Base-by-base conservation (phyloP, 2,329 filamentous ascomycete species). In the Diaporthe humulicola region DNA sequence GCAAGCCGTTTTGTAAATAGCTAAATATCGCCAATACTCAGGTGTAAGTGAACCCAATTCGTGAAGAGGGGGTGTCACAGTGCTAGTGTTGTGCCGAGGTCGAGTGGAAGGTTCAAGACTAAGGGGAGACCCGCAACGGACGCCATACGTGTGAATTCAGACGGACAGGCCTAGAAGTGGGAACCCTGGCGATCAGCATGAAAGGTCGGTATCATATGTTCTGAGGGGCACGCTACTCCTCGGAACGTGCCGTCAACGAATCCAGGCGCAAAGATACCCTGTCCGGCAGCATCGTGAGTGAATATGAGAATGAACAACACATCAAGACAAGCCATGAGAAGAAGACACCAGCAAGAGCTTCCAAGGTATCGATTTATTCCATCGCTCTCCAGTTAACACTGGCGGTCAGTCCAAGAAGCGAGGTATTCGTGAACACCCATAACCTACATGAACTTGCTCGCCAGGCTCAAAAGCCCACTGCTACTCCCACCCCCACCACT, bases 361-460 rank as follows among this genome's bases (percentile, higher is more conserved):
- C 3, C 9, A 33, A 48, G 14, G 17, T 5, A 64, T 69, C 64
- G n/a, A 54, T 69, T 54, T 33, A 69, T 54, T 3, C 9, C 45
- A 38, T 40, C 7, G 8, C 17, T 9, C 15, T 7, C 14, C 64
- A 15, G 4, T n/a, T n/a, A 22, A 28, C 14, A 19, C 14, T 7
- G 12, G 5, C 7, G 19, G 33, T 10, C 22, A 36, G 45, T 19
- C n/a, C 8, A 28, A 6, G 45, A 19, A 40, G 9, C 14, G 10
- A 38, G 0, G 17, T 15, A 17, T 2, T 25, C 50, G n/a, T n/a
- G n/a, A n/a, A 17, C 2, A 19, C 17, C 22, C 30, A 33, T 17
- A 22, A 33, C 28, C 77, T 78, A 83, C 78, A 89, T 79, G 74
- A 88, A 89, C 83, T 89, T 88, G 78, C 83, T 83, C 7, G 88